Evolutionary conservation across 805 yeast species (phyloP).

Genomic region (Nakazawaea holstii): DNA sequence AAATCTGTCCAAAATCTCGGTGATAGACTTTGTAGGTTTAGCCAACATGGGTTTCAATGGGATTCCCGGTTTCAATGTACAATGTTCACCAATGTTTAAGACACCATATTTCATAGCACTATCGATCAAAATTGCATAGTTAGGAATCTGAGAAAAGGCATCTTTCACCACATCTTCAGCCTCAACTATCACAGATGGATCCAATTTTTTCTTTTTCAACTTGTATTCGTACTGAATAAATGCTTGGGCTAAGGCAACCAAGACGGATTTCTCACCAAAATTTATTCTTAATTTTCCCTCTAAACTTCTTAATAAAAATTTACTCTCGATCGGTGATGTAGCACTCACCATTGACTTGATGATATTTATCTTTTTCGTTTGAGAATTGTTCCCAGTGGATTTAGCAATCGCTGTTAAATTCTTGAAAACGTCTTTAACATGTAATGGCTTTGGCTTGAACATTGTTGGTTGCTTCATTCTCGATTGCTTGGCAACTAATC

Average conservation of each 20-base stretch:
- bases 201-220: constrained; percentile 16
- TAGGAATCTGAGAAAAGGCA: constrained; percentile 86
- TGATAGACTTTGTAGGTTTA: constrained; percentile 89
- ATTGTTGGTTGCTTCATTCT: constrained; percentile 84
- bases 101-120: constrained; percentile 67
- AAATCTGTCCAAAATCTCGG: constrained; percentile 88
- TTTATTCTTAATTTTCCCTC: constrained; percentile 94
- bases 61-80: constrained; percentile 82
- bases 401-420: constrained; percentile 74
- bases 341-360: constrained; percentile 84
- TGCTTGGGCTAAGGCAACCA: constrained; percentile 81
- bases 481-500: constrained; percentile 80
- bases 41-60: constrained; percentile 98
- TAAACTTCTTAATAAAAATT: constrained; percentile 79
- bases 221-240: constrained; percentile 56
- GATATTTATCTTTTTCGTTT: constrained; percentile 65
- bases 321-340: constrained; percentile 83
- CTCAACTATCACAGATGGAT: constrained; percentile 40
- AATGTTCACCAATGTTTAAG: constrained; percentile 53
- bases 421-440: constrained; percentile 66
- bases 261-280: constrained; percentile 88
- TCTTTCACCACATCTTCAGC: constrained; percentile 82
- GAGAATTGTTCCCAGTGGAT: constrained; percentile 77
- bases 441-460: constrained; percentile 85
- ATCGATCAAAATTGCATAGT: constrained; percentile 73